Evolutionary conservation across 345 rosid genomes (phyloP).

Genomic region (Citrus mangshanensis): DNA sequence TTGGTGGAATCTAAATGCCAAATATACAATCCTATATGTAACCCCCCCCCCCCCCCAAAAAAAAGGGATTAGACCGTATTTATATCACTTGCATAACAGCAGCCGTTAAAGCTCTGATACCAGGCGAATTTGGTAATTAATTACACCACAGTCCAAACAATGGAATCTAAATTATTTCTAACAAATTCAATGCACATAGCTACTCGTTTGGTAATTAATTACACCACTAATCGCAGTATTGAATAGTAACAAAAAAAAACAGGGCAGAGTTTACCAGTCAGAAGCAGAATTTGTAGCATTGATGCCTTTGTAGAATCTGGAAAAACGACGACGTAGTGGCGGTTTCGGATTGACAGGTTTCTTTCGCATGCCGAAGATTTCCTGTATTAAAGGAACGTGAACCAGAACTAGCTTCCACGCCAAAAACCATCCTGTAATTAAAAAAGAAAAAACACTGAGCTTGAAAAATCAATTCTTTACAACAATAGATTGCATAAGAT

Average conservation of each 20-base stretch:
- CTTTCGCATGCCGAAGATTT: slow-evolving; percentile 70
- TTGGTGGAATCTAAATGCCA: neutral
- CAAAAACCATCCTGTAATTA: slow-evolving; percentile 62
- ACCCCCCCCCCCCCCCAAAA: neutral
- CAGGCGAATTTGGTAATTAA: neutral
- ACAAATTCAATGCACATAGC: neutral
- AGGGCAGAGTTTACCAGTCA: slow-evolving; percentile 17
- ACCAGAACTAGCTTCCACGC: slow-evolving; percentile 90
- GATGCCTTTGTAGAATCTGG: slow-evolving; percentile 49
- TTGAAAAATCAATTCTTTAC: neutral
- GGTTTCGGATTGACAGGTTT: slow-evolving; percentile 55
- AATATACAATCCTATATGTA: neutral
- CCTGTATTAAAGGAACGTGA: slow-evolving; percentile 84
- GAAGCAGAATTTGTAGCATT: slow-evolving; percentile 19
- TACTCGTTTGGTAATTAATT: neutral
- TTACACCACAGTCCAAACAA: neutral
- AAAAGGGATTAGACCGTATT: neutral
- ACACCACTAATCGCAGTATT: too few species aligned
- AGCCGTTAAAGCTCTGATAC: neutral
- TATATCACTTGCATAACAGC: neutral
- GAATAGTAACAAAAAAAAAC: neutral
- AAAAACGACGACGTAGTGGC: slow-evolving; percentile 36
- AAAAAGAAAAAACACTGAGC: neutral
- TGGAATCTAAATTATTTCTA: neutral
- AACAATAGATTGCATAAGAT: too few species aligned